phyloP scores from a whole-genome alignment of 345 rosid genomes.

The Syzygium aromaticum region DNA sequence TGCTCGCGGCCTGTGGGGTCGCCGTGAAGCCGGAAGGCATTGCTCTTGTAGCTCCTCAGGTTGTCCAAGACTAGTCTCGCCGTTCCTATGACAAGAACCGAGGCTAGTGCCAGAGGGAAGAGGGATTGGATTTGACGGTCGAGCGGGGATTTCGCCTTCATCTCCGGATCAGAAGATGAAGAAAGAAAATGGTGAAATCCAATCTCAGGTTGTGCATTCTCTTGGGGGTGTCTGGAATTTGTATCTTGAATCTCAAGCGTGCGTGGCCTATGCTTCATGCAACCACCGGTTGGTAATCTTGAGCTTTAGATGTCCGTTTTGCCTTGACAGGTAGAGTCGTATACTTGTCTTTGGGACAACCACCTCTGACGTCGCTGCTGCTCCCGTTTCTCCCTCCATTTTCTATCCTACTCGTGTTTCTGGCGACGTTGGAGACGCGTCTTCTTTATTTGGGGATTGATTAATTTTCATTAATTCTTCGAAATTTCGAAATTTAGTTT shows the following conservation, averaged over 20 bases:
- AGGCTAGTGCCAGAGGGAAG: conserved; percentile 41
- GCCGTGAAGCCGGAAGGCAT: conserved; percentile 15
- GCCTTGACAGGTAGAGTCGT: not conserved
- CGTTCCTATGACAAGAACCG: conserved; percentile 46
- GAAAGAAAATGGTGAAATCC: not conserved
- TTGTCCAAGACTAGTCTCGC: conserved; percentile 39
- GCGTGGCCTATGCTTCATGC: not conserved
- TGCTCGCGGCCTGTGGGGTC: conserved; percentile 7
- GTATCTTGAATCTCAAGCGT: not conserved
- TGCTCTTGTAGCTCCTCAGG: conserved; percentile 40
- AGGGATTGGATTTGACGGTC: conserved; percentile 51
- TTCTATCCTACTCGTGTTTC: not conserved
- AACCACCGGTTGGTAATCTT: conserved; percentile 2
- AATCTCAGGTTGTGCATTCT: not conserved
- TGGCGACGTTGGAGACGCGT: not conserved
- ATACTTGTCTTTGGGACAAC: not conserved
- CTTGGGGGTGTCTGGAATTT: not conserved
- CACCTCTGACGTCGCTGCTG: not conserved
- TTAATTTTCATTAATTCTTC: not conserved
- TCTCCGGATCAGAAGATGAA: not conserved
- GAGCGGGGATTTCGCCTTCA: conserved; percentile 17
- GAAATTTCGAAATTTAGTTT: not conserved
- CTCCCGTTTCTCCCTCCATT: not conserved
- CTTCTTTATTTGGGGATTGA: not conserved
- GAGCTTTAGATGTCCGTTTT: not conserved